phyloP scores from a whole-genome alignment of 441 rosid species.

The Brassica hybrid region DNA sequence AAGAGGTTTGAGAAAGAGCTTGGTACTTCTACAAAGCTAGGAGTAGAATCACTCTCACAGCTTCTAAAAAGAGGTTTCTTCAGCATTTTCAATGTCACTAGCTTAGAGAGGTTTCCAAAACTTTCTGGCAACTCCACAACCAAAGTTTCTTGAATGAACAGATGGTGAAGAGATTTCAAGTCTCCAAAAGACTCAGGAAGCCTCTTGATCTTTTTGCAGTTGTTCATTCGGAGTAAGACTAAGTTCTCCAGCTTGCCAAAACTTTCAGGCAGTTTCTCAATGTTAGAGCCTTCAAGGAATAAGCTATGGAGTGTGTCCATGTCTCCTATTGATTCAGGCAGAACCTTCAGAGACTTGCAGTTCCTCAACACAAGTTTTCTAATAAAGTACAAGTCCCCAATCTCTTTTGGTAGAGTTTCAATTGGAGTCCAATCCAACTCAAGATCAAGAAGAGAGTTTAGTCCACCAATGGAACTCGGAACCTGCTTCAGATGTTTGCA shows the following conservation, averaged over 20 bases:
- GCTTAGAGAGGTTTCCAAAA: slow-evolving; percentile 58
- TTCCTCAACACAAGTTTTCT: slow-evolving; percentile 45
- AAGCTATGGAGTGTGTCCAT: slow-evolving; percentile 49
- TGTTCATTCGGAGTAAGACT: slow-evolving; percentile 36
- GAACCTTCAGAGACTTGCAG: slow-evolving; percentile 45
- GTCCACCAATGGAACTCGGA: slow-evolving; percentile 55
- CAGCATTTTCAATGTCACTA: slow-evolving; percentile 52
- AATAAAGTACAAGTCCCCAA: slow-evolving; percentile 49
- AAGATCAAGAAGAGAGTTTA: slow-evolving; percentile 49
- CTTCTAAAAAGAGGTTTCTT: slow-evolving; percentile 38
- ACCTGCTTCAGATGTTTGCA: slow-evolving; percentile 40
- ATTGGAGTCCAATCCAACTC: slow-evolving; percentile 50
- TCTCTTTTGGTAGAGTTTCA: slow-evolving; percentile 50
- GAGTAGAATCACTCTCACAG: neutral
- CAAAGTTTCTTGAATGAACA: slow-evolving; percentile 54
- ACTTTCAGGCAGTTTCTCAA: slow-evolving; percentile 56
- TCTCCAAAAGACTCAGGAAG: slow-evolving; percentile 65
- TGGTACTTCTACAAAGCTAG: slow-evolving; percentile 41
- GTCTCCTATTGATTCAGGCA: slow-evolving; percentile 55
- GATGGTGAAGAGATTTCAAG: too few species aligned
- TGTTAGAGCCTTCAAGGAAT: slow-evolving; percentile 45
- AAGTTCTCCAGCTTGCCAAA: slow-evolving; percentile 56
- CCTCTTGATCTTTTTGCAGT: slow-evolving; percentile 48
- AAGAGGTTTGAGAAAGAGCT: too few species aligned
- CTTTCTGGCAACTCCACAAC: slow-evolving; percentile 56